phyloP scores from a whole-genome alignment of 2,329 filamentous ascomycete species.

The Aspergillus fumigatus region DNA sequence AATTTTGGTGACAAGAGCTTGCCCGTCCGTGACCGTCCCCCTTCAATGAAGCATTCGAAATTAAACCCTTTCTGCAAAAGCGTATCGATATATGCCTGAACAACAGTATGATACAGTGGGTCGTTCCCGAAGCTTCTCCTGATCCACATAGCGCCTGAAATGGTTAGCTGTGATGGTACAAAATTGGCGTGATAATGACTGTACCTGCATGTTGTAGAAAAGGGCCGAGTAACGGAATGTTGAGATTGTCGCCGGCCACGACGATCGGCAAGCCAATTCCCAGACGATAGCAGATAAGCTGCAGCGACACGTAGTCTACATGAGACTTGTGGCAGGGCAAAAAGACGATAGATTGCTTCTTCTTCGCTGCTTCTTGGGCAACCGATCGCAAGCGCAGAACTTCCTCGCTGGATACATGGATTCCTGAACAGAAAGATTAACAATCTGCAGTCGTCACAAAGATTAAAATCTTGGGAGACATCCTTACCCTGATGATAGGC shows the following conservation, averaged over 20 bases:
- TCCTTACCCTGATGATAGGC: conserved; percentile 82
- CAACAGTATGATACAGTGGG: conserved; percentile 81
- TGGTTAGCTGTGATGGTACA: conserved; percentile 12
- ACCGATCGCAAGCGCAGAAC: conserved; percentile 77
- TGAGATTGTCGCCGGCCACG: conserved; percentile 92
- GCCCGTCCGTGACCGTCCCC: conserved; percentile 84
- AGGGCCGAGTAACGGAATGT: conserved; percentile 81
- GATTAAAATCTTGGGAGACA: neutral
- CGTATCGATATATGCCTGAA: conserved; percentile 93
- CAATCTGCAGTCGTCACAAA: neutral
- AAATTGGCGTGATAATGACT: conserved; percentile 9
- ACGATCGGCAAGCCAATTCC: conserved; percentile 86
- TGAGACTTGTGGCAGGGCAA: conserved; percentile 91
- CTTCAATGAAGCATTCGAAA: conserved; percentile 96
- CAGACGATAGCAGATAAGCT: conserved; percentile 91
- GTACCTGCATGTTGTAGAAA: conserved; percentile 87
- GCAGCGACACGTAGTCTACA: conserved; percentile 91
- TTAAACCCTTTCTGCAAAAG: conserved; percentile 87
- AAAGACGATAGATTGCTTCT: conserved; percentile 95
- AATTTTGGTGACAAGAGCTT: conserved; percentile 94
- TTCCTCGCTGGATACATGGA: conserved; percentile 93
- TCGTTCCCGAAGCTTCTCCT: conserved; percentile 89
- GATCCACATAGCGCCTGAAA: conserved; percentile 82
- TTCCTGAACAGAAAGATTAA: conserved; percentile 44
- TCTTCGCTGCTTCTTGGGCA: conserved; percentile 73